phyloP scores from a whole-genome alignment of 1,284 basidiomycete species.

The Fomitiporia mediterranea region DNA sequence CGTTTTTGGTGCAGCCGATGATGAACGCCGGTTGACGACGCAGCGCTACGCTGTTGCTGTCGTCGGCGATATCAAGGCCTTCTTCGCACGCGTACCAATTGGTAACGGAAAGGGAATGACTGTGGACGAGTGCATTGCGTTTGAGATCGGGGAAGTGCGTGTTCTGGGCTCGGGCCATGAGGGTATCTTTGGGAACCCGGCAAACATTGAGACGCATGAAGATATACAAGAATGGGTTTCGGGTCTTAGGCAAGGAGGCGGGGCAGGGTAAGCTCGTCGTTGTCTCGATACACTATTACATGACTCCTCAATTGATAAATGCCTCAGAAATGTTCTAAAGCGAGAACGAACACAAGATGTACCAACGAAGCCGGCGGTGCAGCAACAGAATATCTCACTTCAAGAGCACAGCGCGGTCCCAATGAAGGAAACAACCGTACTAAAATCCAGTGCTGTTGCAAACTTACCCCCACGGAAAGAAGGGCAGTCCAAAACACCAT shows the following conservation, averaged over 20 bases:
- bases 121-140: conserved; percentile 3
- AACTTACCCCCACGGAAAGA: not conserved
- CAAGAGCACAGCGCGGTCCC: not conserved
- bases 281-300: too few species aligned
- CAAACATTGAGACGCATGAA: conserved; percentile 7
- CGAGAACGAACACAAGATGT: conserved; percentile 3
- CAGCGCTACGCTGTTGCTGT: conserved; percentile 7
- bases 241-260: conserved; percentile 11
- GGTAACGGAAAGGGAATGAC: conserved; percentile 7
- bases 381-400: not conserved
- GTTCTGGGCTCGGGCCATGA: conserved; percentile 13
- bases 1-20: not conserved
- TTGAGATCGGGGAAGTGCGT: conserved; percentile 12
- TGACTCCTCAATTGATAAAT: not conserved
- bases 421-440: not conserved
- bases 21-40: conserved; percentile 11
- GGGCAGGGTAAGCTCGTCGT: conserved; percentile 11
- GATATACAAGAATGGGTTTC: conserved; percentile 16
- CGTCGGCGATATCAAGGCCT: conserved; percentile 10
- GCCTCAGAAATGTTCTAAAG: conserved; percentile 16
- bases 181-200: conserved; percentile 15
- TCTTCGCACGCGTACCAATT: conserved; percentile 15
- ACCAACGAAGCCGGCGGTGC: not conserved
- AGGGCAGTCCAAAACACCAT: not conserved
- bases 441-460: not conserved